Evolutionary conservation across 805 yeast species (phyloP), one percentile per base, ranked within the genome.

Genomic region (Priceomyces haplophilus): DNA sequence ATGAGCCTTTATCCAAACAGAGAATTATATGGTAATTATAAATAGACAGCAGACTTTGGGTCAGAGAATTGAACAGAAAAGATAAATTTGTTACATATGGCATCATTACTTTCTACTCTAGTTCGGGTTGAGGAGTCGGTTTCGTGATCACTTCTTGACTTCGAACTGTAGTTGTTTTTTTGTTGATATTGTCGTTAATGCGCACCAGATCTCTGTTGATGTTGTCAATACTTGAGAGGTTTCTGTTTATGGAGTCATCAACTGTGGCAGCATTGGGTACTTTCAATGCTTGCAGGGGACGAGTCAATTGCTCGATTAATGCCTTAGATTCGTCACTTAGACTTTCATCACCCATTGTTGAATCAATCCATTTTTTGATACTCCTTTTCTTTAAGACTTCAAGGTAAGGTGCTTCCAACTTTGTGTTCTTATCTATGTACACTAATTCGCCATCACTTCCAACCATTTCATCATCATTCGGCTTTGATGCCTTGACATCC

Each of bases 21-120:
- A 76, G 97, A 53, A 87, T 93, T 46, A 89, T 91, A 53, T 93
- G 98, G 99, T 93, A 59, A 27, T n/a, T 11, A 5, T 27, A 27
- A 7, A 27, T 27, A 6, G n/a, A 11, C 15, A 27, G 66, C 6
- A 18, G 6, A 12, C 7, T 7, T 18, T n/a, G 17, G 12, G 21
- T 16, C n/a, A 32, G 17, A 27, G 8, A 27, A 32, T 32, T 32
- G n/a, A 16, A 32, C 35, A 32, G 17, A 27, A 27, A 27, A 10
- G 8, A 21, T 21, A 21, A 7, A 21, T 21, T 10, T 27, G n/a
- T 27, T 11, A 12, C 31, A 27, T 27, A 27, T 7, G 24, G 24
- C 31, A 10, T 27, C 31, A 27, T 27, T n/a, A 27, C 31, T 27
- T 27, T 27, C 15, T 12, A 27, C 5, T 27, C 31, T 10, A 5